Base-by-base conservation (phyloP, 495 filamentous ascomycete species). In the Pseudomonodictys pantanalensis region DNA sequence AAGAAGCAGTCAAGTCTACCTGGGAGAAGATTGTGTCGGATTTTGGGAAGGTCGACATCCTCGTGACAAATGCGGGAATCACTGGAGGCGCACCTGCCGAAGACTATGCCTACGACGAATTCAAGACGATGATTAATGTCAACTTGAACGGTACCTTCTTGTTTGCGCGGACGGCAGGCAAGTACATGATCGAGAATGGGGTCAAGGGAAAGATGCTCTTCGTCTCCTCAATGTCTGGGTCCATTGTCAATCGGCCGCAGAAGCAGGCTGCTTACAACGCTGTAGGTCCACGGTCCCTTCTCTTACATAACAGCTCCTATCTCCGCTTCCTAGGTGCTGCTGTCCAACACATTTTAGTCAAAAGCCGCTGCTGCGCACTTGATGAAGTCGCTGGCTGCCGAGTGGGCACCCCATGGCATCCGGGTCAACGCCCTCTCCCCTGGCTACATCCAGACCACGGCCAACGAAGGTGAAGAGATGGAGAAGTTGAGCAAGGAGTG, bases 261-360 rank as follows among this genome's bases (percentile, higher is more conserved):
- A 72, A 72, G 26, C 68, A 70, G 32, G 50, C 62, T 11, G 69
- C 69, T 7, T 67, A 70, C 48, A 72, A 70, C 49, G 60, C 69
- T 5, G 9, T 60, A n/a, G 6, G 8, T n/a, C 18, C 8, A 44
- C 41, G 8, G 8, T 17, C 20, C 7, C 20, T 9, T 44, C 41
- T n/a, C 17, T n/a, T 18, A 7, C 7, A 6, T 17, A 6, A n/a
- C 20, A n/a, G 33, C n/a, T n/a, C n/a, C n/a, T n/a, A n/a, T n/a
- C n/a, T n/a, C n/a, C n/a, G n/a, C n/a, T n/a, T n/a, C n/a, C 33
- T 9, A n/a, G 33, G 33, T n/a, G 33, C 33, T 38, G 33, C 8
- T 8, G 12, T n/a, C 17, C 6, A 23, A 8, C 17, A 8, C 41
- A 9, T 8, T 8, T 6, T 23, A 44, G 41, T 44, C 61, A 54